Evolutionary conservation across 2,329 filamentous ascomycete species (phyloP).

Genomic region (Penicillium sp.): DNA sequence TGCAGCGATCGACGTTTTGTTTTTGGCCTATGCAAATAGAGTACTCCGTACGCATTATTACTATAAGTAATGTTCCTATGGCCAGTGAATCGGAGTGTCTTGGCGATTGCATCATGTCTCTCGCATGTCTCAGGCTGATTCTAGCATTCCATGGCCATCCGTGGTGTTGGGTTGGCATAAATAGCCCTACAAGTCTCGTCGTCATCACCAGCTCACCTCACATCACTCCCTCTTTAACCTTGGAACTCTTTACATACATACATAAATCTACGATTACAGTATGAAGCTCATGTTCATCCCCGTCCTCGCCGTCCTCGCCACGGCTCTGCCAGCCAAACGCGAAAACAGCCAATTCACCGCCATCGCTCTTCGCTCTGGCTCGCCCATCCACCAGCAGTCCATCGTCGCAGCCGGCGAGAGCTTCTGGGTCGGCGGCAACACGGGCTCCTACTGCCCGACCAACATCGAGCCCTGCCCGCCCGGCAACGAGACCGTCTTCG

Average conservation of each 20-base stretch:
- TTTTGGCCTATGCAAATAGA: too few species aligned
- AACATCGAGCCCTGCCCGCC: constrained; percentile 42
- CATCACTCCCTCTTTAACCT: neutral
- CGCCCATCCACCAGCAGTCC: constrained; percentile 46
- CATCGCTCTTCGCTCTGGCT: constrained; percentile 44
- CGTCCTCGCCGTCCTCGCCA: constrained; percentile 22
- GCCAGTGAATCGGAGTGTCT: too few species aligned
- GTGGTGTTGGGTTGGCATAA: neutral
- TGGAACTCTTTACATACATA: neutral
- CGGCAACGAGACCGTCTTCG: constrained; percentile 46
- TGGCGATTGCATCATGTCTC: neutral
- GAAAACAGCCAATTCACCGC: constrained; percentile 36
- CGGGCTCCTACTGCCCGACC: constrained; percentile 49
- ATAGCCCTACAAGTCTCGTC: constrained; percentile 4
- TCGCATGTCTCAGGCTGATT: neutral
- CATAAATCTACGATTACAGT: constrained; percentile 6
- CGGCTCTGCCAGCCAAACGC: constrained; percentile 19
- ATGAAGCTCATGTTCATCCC: constrained; percentile 22
- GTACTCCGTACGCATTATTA: too few species aligned
- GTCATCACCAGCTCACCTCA: neutral
- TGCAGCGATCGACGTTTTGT: too few species aligned
- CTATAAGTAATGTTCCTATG: too few species aligned
- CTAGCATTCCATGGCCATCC: too few species aligned
- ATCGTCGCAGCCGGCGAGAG: constrained; percentile 47
- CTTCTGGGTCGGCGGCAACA: constrained; percentile 49